Conservation (phyloP, 2,329 filamentous ascomycete species). For the Ceratocystis harringtonii region DNA sequence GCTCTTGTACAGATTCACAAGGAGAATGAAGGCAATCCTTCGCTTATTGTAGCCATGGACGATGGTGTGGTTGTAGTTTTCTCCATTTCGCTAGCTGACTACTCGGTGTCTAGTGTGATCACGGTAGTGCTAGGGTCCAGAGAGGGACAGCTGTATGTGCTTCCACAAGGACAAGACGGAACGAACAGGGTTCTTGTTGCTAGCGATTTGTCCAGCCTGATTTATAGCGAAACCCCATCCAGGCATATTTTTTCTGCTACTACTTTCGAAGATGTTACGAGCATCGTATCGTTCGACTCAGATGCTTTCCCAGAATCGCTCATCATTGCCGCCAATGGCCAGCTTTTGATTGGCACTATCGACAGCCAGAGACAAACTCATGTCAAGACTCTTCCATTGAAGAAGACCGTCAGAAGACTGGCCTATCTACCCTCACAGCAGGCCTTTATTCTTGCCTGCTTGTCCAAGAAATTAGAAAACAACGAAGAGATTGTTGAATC, state of each 20-base stretch:
- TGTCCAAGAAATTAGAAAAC: slow-evolving; percentile 54
- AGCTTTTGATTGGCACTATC: slow-evolving; percentile 65
- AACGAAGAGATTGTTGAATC: slow-evolving; percentile 64
- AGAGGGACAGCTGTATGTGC: slow-evolving; percentile 63
- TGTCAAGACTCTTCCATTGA: slow-evolving; percentile 62
- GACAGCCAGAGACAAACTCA: slow-evolving; percentile 80
- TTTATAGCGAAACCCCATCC: slow-evolving; percentile 50
- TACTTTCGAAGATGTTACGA: slow-evolving; percentile 71
- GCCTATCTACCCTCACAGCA: slow-evolving; percentile 68
- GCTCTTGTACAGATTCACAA: slow-evolving; percentile 65
- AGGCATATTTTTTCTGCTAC: slow-evolving; percentile 90
- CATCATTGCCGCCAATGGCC: slow-evolving; percentile 59
- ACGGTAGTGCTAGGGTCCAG: slow-evolving; percentile 45
- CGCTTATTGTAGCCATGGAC: slow-evolving; percentile 77
- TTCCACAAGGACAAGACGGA: slow-evolving; percentile 52
- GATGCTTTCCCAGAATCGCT: slow-evolving; percentile 69
- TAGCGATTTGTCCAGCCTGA: slow-evolving; percentile 84
- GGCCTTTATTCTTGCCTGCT: slow-evolving; percentile 75
- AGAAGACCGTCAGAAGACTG: slow-evolving; percentile 72
- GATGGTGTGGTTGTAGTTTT: slow-evolving; percentile 86
- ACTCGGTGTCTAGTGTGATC: slow-evolving; percentile 54
- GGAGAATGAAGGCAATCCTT: slow-evolving; percentile 42
- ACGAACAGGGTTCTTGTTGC: slow-evolving; percentile 66
- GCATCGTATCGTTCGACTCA: slow-evolving; percentile 68
- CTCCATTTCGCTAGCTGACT: slow-evolving; percentile 46